Evolutionary conservation across 2,329 filamentous ascomycete genomes (phyloP).

Genomic region (Colletotrichum gigasporum): DNA sequence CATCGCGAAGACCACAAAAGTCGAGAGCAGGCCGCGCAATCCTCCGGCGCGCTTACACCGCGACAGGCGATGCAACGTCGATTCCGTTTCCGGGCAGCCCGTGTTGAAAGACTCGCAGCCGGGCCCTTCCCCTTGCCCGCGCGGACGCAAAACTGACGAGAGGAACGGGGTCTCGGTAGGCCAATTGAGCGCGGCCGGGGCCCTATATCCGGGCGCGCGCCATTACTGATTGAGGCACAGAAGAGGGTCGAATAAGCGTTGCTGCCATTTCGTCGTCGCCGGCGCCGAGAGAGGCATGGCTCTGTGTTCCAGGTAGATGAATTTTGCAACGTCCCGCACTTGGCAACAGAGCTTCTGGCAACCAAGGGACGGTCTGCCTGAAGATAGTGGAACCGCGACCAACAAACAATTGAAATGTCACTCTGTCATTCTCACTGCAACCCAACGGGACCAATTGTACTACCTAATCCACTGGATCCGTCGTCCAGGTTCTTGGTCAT

Average conservation of each 20-base stretch:
- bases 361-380: neutral
- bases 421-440: neutral
- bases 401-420: too few species aligned
- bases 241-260: neutral
- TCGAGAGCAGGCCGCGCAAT: too few species aligned
- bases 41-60: too few species aligned
- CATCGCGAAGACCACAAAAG: too few species aligned
- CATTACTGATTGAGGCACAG: neutral
- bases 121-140: neutral
- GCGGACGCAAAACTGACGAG: neutral
- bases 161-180: neutral
- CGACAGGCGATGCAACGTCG: too few species aligned
- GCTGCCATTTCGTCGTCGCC: too few species aligned
- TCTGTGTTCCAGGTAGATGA: slow-evolving; percentile 11
- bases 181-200: neutral
- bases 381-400: neutral
- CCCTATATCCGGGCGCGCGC: neutral
- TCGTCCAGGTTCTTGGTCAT: neutral
- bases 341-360: neutral
- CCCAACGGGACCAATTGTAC: neutral
- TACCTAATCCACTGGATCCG: slow-evolving; percentile 2
- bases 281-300: neutral
- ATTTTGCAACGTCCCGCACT: neutral
- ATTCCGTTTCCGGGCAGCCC: neutral
- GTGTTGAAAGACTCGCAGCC: neutral